Base-by-base conservation (phyloP, 768 basidiomycete genomes). In the Pleurotus citrinopileatus region DNA sequence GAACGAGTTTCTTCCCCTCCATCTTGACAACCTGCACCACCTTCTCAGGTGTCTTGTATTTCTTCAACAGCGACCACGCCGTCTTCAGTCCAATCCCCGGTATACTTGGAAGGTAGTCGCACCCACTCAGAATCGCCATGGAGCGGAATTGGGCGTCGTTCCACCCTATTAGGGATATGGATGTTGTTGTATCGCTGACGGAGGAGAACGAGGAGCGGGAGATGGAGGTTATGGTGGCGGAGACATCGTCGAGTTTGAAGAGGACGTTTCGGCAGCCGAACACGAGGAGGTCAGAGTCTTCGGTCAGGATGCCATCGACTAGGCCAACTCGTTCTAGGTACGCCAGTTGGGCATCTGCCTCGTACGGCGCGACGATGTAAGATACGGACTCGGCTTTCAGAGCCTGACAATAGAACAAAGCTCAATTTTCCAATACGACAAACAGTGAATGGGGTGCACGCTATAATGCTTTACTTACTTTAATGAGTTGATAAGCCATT, bases 401-500 rank as follows among this genome's bases (percentile, higher is more conserved):
- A 9, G 91, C 95, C 95, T 98, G n/a, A n/a, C n/a, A n/a, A n/a
- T n/a, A n/a, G n/a, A n/a, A n/a, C n/a, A n/a, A n/a, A n/a, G n/a
- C n/a, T n/a, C n/a, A n/a, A n/a, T n/a, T n/a, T n/a, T n/a, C n/a
- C n/a, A n/a, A n/a, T n/a, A n/a, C n/a, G n/a, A n/a, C n/a, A n/a
- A n/a, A 48, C 12, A 22, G 8, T 53, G 23, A 9, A 25, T 43
- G 28, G 44, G 9, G 26, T 34, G 34, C n/a, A 15, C 15, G 10
- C 15, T 7, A 42, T 15, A n/a, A 19, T 17, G 9, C 20, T 36
- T 26, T 13, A 34, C 70, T 42, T 58, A 89, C 96, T 82, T 99
- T 98, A 75, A 98, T 97, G 59, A 98, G 75, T 68, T 98, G 97
- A 66, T 81, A 95, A 2, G 96, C 96, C 93, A 98, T 95, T 69